Conservation (phyloP, 129 eudicot genomes). For the Chrysanthemum lavandulifolium region DNA sequence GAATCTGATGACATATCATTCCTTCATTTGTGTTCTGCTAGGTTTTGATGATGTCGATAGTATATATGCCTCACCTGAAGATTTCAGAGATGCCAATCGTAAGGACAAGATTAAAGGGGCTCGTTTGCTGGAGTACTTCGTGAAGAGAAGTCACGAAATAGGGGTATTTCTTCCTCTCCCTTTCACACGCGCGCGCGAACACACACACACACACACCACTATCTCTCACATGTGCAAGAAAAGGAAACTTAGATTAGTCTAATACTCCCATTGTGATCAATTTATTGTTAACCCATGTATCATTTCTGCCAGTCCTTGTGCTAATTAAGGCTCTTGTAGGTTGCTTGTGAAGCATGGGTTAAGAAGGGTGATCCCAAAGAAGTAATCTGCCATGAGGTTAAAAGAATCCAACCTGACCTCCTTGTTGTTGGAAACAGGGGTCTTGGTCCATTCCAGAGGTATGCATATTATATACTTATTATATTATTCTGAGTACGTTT, state of each 20-base stretch:
- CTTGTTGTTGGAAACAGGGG: slow-evolving; percentile 94
- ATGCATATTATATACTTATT: slow-evolving; percentile 6
- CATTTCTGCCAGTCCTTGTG: slow-evolving; percentile 4
- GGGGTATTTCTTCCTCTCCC: slow-evolving; percentile 55
- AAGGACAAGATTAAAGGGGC: slow-evolving; percentile 68
- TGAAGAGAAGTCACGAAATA: slow-evolving; percentile 67
- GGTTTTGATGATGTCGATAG: slow-evolving; percentile 93
- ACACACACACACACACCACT: not conserved
- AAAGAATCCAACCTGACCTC: slow-evolving; percentile 75
- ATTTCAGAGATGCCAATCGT: slow-evolving; percentile 56
- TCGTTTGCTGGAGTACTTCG: slow-evolving; percentile 87
- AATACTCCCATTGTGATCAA: not conserved
- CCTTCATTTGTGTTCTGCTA: slow-evolving; percentile 26
- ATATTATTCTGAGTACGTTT: slow-evolving; percentile 2
- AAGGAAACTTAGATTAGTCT: not conserved
- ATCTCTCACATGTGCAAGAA: not conserved
- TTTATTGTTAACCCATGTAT: no score
- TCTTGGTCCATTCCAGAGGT: slow-evolving; percentile 97
- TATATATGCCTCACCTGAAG: slow-evolving; percentile 88
- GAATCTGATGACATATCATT: slow-evolving; percentile 7
- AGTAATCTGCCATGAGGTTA: slow-evolving; percentile 79
- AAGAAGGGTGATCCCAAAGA: slow-evolving; percentile 89
- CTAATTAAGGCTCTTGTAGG: slow-evolving; percentile 38
- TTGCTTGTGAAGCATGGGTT: slow-evolving; percentile 94
- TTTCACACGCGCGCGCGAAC: not conserved